Base-by-base conservation (phyloP, 148 eudicot genomes). In the Silene uniflora region DNA sequence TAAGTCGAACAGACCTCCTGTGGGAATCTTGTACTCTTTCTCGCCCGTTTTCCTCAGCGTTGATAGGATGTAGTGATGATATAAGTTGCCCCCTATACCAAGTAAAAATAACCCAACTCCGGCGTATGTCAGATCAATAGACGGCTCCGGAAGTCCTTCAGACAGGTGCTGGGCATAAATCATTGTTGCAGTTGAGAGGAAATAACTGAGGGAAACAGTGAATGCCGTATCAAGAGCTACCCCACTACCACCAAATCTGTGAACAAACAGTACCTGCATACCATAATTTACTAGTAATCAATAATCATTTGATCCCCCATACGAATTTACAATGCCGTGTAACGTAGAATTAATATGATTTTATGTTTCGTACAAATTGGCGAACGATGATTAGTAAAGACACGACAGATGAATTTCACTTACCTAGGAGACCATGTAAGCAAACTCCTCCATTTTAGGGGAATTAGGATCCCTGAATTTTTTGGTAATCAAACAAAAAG, bases 21-120 rank as follows among this genome's bases (percentile, higher is more conserved):
- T 83, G 1, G 93, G 93, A 17, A 89, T 86, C 83, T 86, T 86
- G 39, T 89, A 89, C 71, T 75, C 84, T 76, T 78, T 86, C 73
- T 84, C 87, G 0, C 83, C 89, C 44, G 78, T 69, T 42, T 60
- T 55, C 54, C 89, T 82, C 16, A 86, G 73, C 0, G 69, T 80
- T 2, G 89, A 32, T 10, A 82, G 85, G 52, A 82, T 71, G 77
- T 74, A 84, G 67, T 86, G 87, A 44, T 86, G 89, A 81, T 84
- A 86, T 62, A 86, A 84, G 63, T 84, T 86, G 23, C 89, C 89
- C 3, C n/a, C 73, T 12, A 82, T 80, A 69, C 87, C 87, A 14
- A 86, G 27, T 24, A 80, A 23, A 70, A 86, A 84, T 55, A 86
- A 22, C 18, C 32, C 73, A 8, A 84, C 61, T 25, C 89, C 89